Evolutionary conservation across 371 early-diverging fungal genomes (phyloP).

Genomic region (Ecytonucleospora hepatopenaei): DNA sequence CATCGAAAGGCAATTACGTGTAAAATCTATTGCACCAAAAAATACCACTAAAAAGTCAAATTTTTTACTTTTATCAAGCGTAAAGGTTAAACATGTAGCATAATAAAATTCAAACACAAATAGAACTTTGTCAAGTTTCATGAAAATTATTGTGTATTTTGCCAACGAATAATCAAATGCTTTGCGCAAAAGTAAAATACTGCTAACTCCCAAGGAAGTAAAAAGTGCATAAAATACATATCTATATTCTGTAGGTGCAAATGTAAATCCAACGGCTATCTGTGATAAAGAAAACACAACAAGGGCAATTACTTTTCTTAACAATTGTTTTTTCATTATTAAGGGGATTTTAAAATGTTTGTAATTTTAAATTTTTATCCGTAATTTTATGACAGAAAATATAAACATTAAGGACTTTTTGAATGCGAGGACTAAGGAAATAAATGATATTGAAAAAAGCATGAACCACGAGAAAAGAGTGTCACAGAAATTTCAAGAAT

Average conservation of each 20-base stretch:
- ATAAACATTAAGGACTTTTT: constrained; percentile 40
- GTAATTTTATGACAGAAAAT: constrained; percentile 5
- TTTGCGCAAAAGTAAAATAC: background rate
- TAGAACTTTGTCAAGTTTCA: constrained; percentile 1
- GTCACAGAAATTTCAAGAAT: constrained; percentile 41
- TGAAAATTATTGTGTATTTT: background rate
- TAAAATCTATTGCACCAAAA: background rate
- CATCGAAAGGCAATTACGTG: background rate
- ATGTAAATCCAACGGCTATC: too few species aligned
- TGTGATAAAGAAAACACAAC: too few species aligned
- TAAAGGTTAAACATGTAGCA: background rate
- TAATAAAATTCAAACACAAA: background rate
- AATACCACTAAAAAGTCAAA: background rate
- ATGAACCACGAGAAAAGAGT: constrained; percentile 31
- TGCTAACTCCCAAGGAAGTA: background rate
- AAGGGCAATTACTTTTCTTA: too few species aligned
- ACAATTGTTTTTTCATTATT: background rate
- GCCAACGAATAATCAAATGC: background rate
- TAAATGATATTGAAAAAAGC: constrained; percentile 36
- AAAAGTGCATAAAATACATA: background rate
- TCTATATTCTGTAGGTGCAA: too few species aligned
- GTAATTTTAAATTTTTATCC: background rate
- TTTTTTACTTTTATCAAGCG: background rate
- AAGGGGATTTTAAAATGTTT: background rate
- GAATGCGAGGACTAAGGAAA: constrained; percentile 41